Evolutionary conservation across 176 grass and related monocot species (phyloP), one percentile per base, ranked within the genome.

Genomic region (Aegilops tauschii): DNA sequence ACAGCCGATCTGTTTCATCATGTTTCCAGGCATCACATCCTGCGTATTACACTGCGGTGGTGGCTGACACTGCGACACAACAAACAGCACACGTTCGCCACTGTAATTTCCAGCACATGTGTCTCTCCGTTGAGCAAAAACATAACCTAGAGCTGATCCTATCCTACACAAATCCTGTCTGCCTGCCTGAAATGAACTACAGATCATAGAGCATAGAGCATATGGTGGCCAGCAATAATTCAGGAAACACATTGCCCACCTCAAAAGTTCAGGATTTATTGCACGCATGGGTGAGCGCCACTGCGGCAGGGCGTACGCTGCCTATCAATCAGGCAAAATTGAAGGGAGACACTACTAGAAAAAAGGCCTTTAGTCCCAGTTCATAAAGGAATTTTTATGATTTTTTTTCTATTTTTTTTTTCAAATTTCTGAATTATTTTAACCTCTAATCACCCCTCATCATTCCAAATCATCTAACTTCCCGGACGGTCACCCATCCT

Each of bases 291-390:
- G 47, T 0, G 47, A 50, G 47, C 47, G 47, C 13, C 12, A 16
- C 13, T 50, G 47, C 79, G 18, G 31, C 69, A 36, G 49, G 69
- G 29, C 27, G 73, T 76, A 65, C 78, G 49, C 64, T 35, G 45
- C 12, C 62, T 29, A 69, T 86, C 76, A 77, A 88, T 69, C 79
- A 84, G 42, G 80, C 73, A 91, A 47, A 34, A 87, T 72, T 40
- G 31, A 89, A 72, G 82, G 77, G 44, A n/a, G 25, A 77, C 31
- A 25, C 23, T 25, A 25, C 23, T 25, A 25, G 23, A 25, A 25
- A 25, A 25, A 25, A 25, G 23, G 23, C 23, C 23, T 25, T 25
- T 25, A 25, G 23, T 25, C 23, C 23, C 23, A 25, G 23, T 25
- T 25, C 23, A 25, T 25, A 25, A 25, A 25, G 23, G 23, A 25